These are phyloP conservation scores for Vachellia collinsii DNA, from an alignment of 306 rosid species.

Conservation along the genomic window DNA sequence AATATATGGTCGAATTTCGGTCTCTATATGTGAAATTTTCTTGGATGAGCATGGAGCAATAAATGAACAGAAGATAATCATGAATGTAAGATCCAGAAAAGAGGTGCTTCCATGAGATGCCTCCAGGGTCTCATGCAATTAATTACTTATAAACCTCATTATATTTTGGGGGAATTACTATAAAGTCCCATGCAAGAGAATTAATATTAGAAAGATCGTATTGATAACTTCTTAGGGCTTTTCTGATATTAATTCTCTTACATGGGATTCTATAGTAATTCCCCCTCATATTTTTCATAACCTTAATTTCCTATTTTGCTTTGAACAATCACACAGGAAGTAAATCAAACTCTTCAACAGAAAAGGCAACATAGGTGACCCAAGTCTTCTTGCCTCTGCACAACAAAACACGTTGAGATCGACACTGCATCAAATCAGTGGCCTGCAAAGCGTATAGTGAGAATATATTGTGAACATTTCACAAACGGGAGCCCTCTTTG, in stretches of 20 bases:
- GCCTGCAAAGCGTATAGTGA: background rate
- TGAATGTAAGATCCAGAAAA: conserved; percentile 22
- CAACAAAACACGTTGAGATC: background rate
- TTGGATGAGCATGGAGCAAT: conserved; percentile 18
- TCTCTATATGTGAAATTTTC: conserved; percentile 8
- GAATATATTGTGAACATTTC: background rate
- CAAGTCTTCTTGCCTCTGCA: background rate
- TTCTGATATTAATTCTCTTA: too few species aligned
- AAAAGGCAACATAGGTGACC: background rate
- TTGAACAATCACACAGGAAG: background rate
- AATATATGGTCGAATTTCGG: background rate
- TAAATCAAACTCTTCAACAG: background rate
- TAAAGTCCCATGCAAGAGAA: too few species aligned
- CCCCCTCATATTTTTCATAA: background rate
- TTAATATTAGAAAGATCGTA: too few species aligned
- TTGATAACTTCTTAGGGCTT: too few species aligned
- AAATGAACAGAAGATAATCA: conserved; percentile 19
- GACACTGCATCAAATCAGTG: background rate
- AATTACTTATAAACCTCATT: conserved; percentile 2
- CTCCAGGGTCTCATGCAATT: conserved; percentile 5
- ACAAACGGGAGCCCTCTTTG: background rate
- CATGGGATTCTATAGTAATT: too few species aligned
- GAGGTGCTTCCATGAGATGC: background rate
- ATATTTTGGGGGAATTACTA: too few species aligned
- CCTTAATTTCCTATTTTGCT: background rate